Percentiles rank a stretch among this genome's conserved stretches.
Evolutionary conservation across 2,329 filamentous ascomycete species (phyloP).

Genomic region (Fusarium heterosporum): DNA sequence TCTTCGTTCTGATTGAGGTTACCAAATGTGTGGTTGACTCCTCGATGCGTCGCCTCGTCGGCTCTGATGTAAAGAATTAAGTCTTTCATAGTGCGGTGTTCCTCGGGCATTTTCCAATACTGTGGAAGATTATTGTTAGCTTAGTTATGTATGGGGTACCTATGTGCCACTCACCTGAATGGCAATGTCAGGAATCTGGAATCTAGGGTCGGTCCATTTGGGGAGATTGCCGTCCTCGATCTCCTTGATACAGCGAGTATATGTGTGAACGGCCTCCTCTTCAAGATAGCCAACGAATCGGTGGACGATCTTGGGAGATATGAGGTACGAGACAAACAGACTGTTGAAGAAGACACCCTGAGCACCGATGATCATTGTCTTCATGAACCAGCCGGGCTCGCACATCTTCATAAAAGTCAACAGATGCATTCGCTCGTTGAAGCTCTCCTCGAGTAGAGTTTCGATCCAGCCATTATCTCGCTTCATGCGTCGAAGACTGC

Average conservation of each 20-base stretch:
- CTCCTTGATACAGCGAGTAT: constrained; percentile 88
- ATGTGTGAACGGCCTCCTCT: constrained; percentile 96
- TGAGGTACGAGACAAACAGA: constrained; percentile 88
- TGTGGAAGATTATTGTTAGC: constrained; percentile 32
- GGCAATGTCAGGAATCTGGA: constrained; percentile 88
- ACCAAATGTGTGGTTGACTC: constrained; percentile 94
- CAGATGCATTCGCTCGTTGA: constrained; percentile 94
- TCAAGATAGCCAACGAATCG: constrained; percentile 97
- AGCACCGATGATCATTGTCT: constrained; percentile 87
- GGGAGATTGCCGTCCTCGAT: constrained; percentile 87
- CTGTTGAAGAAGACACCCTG: constrained; percentile 98
- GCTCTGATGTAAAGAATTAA: constrained; percentile 88
- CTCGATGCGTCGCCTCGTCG: constrained; percentile 90
- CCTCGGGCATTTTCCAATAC: constrained; percentile 96
- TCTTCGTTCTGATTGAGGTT: constrained; percentile 88
- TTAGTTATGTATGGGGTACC: background rate
- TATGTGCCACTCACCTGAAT: constrained; percentile 61
- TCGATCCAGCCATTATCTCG: constrained; percentile 98
- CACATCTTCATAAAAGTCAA: constrained; percentile 94
- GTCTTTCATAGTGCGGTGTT: constrained; percentile 83
- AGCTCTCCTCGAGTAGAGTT: constrained; percentile 87
- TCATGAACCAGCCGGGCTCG: constrained; percentile 82
- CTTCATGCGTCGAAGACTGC: constrained; percentile 85
- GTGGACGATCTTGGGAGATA: constrained; percentile 89
- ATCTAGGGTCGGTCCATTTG: constrained; percentile 77